Evolutionary conservation across 805 yeast species (phyloP).

Genomic region (Kodamaea lidongshanica): DNA sequence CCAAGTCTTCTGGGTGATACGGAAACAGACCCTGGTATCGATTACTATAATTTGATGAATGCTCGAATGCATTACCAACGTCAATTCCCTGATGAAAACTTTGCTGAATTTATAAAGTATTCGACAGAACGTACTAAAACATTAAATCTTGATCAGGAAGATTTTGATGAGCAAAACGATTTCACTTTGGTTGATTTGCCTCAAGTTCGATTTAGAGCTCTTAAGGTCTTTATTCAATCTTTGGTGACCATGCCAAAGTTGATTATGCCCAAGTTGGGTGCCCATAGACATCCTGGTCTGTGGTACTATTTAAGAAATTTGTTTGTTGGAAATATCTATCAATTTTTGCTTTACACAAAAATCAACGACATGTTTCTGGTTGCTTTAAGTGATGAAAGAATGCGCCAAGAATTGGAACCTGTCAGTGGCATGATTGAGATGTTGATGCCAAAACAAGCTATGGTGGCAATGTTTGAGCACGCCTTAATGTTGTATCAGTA

Average conservation of each 20-base stretch:
- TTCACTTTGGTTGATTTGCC: conserved; percentile 18
- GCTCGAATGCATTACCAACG: conserved; percentile 25
- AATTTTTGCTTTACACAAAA: conserved; percentile 26
- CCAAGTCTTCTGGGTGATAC: no score
- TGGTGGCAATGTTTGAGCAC: conserved; percentile 20
- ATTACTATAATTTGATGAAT: conserved; percentile 16
- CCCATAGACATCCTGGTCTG: conserved; percentile 36
- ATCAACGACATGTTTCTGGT: conserved; percentile 17
- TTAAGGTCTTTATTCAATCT: conserved; percentile 23
- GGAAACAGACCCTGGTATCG: conserved; percentile 13
- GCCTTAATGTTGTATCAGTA: conserved; percentile 25
- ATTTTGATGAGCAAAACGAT: conserved; percentile 11
- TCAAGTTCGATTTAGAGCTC: conserved; percentile 19
- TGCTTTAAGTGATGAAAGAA: conserved; percentile 11
- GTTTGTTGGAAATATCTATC: conserved; percentile 24
- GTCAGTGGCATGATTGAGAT: conserved; percentile 11
- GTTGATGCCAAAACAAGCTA: conserved; percentile 10
- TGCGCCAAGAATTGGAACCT: conserved; percentile 3
- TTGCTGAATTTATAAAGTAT: conserved; percentile 19
- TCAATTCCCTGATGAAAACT: conserved; percentile 27
- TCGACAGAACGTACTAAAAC: conserved; percentile 8
- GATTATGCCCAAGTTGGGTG: conserved; percentile 29
- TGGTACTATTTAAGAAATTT: conserved; percentile 34
- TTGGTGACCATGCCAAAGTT: conserved; percentile 28
- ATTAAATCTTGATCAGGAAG: conserved; percentile 5